A percentile compares a stretch with the other conserved stretches of the same genome.
These are phyloP conservation scores for Begonia fuchsioides DNA, from an alignment of 306 rosid species.

Conservation along the genomic window DNA sequence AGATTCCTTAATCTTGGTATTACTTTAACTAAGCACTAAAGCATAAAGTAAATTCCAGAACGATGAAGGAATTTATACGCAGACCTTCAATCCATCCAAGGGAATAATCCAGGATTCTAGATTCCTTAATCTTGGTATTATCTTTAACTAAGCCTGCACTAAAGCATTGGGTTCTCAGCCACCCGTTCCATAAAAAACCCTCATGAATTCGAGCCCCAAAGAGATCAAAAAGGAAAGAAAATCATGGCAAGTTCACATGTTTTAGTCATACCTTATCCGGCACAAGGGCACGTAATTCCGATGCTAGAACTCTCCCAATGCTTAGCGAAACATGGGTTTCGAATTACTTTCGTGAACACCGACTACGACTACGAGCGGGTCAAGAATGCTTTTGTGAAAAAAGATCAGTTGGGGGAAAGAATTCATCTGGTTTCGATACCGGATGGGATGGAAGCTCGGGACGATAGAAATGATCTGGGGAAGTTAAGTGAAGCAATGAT, in stretches of 20 bases:
- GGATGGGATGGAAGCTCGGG: slow-evolving; percentile 28
- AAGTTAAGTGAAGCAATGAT: slow-evolving; percentile 10
- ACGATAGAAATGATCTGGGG: slow-evolving; percentile 20
- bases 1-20: no score
- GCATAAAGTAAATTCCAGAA: slow-evolving; percentile 6
- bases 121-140: no score
- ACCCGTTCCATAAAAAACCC: background rate
- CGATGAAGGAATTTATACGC: no score
- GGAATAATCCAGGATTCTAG: no score
- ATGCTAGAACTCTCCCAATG: slow-evolving; percentile 32
- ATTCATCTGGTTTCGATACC: slow-evolving; percentile 31
- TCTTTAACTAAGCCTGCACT: no score
- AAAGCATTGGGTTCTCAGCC: no score
- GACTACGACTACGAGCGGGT: slow-evolving; percentile 19
- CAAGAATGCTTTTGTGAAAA: slow-evolving; percentile 13
- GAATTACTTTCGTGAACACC: slow-evolving; percentile 39
- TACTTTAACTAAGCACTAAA: background rate
- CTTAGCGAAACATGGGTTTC: slow-evolving; percentile 36
- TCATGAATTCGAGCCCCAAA: background rate
- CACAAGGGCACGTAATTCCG: slow-evolving; percentile 71
- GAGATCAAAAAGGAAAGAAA: background rate
- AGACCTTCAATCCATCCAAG: background rate
- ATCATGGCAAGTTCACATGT: slow-evolving; percentile 24
- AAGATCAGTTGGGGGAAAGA: slow-evolving; percentile 1
- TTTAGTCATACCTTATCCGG: slow-evolving; percentile 45